These are phyloP conservation scores for Colletotrichum siamense DNA, from an alignment of 2,329 filamentous ascomycete genomes.

Conservation along the genomic window DNA sequence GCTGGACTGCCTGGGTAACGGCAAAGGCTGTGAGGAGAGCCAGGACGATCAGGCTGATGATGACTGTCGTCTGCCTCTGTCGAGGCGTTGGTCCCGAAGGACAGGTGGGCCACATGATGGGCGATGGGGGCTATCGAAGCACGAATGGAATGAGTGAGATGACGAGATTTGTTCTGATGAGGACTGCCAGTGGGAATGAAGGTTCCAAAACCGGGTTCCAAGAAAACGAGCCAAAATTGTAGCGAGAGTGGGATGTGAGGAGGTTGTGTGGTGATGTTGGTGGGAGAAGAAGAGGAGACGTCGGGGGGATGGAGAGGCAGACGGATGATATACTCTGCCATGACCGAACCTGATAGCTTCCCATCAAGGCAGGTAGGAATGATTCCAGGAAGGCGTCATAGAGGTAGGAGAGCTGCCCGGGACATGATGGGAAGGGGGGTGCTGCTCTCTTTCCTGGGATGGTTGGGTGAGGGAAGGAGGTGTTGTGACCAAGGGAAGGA, in stretches of 20 bases:
- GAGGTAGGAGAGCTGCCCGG: fast-evolving
- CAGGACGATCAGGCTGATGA: not conserved
- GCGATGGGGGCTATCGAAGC: not conserved
- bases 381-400: fast-evolving
- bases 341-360: not conserved
- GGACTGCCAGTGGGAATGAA: conserved; percentile 8
- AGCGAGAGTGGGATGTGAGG: conserved; percentile 15
- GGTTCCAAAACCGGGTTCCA: conserved; percentile 19
- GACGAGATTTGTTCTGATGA: not conserved
- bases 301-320: not conserved
- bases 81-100: not conserved
- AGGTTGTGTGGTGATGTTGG: not conserved
- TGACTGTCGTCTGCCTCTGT: not conserved
- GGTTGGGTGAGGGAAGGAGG: not conserved
- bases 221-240: conserved; percentile 21
- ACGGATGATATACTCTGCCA: not conserved
- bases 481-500: not conserved
- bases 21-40: not conserved
- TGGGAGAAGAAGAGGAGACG: not conserved
- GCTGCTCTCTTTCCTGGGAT: not conserved
- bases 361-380: fast-evolving
- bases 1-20: not conserved
- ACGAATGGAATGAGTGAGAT: conserved; percentile 5
- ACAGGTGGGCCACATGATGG: not conserved
- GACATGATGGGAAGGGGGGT: not conserved